A percentile compares a stretch with the other conserved stretches of the same genome.
phyloP scores from a whole-genome alignment of 2,329 filamentous ascomycete species.

The Stachybotrys echinatus region DNA sequence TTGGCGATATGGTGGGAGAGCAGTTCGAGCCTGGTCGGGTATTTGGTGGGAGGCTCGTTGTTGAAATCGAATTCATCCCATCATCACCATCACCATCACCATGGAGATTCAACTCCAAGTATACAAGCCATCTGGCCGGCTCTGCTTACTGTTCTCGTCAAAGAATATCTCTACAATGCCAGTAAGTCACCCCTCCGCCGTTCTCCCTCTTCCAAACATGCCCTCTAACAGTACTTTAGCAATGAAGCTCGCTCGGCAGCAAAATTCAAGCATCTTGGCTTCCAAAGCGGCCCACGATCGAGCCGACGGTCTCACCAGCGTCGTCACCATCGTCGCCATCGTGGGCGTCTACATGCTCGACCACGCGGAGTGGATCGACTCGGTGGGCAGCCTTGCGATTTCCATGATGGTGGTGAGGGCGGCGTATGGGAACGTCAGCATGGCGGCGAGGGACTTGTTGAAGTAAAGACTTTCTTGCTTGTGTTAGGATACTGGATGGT shows the following conservation, averaged over 20 bases:
- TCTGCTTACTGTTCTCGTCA: not conserved
- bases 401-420: not conserved
- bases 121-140: not conserved
- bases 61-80: not conserved
- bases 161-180: not conserved
- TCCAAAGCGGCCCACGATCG: not conserved
- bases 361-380: not conserved
- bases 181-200: not conserved
- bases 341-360: not conserved
- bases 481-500: not conserved
- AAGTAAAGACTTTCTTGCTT: not conserved
- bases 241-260: not conserved
- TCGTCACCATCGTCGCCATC: not conserved
- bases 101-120: not conserved
- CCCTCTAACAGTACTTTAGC: not conserved
- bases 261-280: not conserved
- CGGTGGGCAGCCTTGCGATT: not conserved
- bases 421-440: not conserved
- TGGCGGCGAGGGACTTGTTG: not conserved
- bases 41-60: not conserved
- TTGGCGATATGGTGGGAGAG: not conserved
- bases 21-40: not conserved
- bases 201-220: not conserved
- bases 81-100: not conserved
- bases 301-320: not conserved